Base-by-base conservation (phyloP, 2,329 filamentous ascomycete genomes). In the Trichothecium sympodiale region DNA sequence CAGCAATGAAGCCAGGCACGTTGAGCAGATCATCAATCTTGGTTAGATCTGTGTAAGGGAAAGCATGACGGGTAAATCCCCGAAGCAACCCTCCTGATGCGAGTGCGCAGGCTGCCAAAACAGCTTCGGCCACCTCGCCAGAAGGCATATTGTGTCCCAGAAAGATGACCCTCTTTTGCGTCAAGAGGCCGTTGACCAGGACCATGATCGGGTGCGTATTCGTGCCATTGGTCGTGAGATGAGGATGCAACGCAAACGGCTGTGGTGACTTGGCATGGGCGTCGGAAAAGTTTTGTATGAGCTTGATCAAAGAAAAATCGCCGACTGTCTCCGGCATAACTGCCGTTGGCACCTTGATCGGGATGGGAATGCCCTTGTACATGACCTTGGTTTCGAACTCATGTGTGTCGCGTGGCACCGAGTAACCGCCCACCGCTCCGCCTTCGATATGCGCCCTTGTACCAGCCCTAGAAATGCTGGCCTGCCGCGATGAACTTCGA, bases 11-110 rank as follows among this genome's bases (percentile, higher is more conserved):
- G 3, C 91, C 91, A 6, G 91, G 89, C 0, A 98, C 91, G 49
- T 93, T 89, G 33, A 98, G 71, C 9, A 98, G 71, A 54, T 96
- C 91, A 46, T 98, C 91, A 40, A 98, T 88, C 61, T 98, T 98
- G 44, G 87, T 95, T 30, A 98, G 69, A 61, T 98, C 91, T 1
- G 91, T 98, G 53, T 98, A 98, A 3, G 91, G 91, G 53, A 98
- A 98, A 1, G 91, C 91, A 60, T 96, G 86, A 14, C 91, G 76
- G 8, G 89, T 94, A 59, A 98, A 98, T 18, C 91, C 91, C 38
- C 88, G 74, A 26, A 98, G 65, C n/a, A 94, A 67, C 5, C 91
- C 89, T 15, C 91, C 91, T 10, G 88, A 95, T 12, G 83, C 89
- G 32, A 98, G 70, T 9, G 91, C 86, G 57, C 91, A 98, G 2